Percentiles rank a stretch among this genome's conserved stretches.
Conservation (phyloP, 306 rosid species). For the Corylus americana region DNA sequence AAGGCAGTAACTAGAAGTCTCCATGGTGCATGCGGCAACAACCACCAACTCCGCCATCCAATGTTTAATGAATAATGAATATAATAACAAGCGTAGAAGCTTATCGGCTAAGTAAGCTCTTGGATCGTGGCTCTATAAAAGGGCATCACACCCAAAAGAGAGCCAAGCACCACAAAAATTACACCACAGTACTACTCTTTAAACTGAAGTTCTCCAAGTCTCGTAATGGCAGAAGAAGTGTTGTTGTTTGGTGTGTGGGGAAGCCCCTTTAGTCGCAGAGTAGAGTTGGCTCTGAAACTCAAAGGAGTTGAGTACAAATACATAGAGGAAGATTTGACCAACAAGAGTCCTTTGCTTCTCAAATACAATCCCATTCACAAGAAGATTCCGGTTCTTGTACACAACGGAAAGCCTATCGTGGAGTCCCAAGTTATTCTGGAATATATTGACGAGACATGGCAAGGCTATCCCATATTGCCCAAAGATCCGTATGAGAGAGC, state of each 20-base stretch:
- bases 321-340: slow-evolving; percentile 26
- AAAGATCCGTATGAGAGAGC: slow-evolving; percentile 29
- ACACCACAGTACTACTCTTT: no score
- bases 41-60: no score
- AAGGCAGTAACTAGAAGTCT: no score
- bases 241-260: slow-evolving; percentile 20
- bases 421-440: slow-evolving; percentile 17
- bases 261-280: slow-evolving; percentile 32
- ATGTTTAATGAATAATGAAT: no score
- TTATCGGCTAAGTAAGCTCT: no score
- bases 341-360: slow-evolving; percentile 37
- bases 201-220: neutral
- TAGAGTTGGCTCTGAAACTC: slow-evolving; percentile 34
- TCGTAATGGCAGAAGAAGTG: slow-evolving; percentile 6
- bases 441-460: slow-evolving; percentile 25
- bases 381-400: slow-evolving; percentile 36
- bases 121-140: no score
- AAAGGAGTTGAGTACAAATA: slow-evolving; percentile 37
- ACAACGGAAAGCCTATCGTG: slow-evolving; percentile 32
- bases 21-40: no score
- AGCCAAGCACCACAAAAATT: no score
- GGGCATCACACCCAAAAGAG: no score
- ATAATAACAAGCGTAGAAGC: no score
- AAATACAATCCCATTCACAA: slow-evolving; percentile 43
- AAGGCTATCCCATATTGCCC: slow-evolving; percentile 30